Evolutionary conservation across 2,329 filamentous ascomycete species (phyloP), one percentile per base, ranked within the genome.

Genomic region (Parascedosporium putredinis): DNA sequence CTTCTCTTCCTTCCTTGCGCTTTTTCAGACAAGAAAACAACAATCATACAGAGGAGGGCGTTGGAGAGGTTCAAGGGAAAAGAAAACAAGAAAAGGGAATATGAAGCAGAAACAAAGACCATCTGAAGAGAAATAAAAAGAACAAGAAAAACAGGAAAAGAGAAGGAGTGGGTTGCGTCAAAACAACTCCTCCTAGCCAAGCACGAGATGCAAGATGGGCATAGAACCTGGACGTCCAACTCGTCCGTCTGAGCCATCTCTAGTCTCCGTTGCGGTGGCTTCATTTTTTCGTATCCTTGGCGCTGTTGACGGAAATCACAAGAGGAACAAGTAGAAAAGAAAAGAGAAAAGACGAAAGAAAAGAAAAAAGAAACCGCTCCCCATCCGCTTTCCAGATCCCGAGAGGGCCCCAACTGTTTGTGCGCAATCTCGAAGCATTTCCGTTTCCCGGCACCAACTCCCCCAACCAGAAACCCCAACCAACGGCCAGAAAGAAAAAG

Each of bases 31-130:
- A 48, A 48, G 14, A 25, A 24, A 12, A 33, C 27, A 31, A 16
- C 10, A 46, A 46, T 46, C 44, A 46, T 46, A 46, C 44, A 46
- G 16, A 42, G n/a, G n/a, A n/a, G n/a, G n/a, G n/a, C n/a, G n/a
- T n/a, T n/a, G n/a, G n/a, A n/a, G n/a, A n/a, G n/a, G n/a, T n/a
- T n/a, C 27, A 31, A 31, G 27, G 6, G 27, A 31, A 31, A 12
- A 44, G 36, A 40, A 5, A 31, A 46, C 25, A 46, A 46, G 16
- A n/a, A 33, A 33, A 33, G n/a, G 29, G 8, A 8, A 8, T 33
- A n/a, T n/a, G 29, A 33, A 8, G n/a, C 8, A 33, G n/a, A 8
- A 33, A 33, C 29, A 33, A 8, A 27, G 9, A 16, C 36, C 36
- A 20, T 23, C 16, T 10, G 25, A 16, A 14, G 14, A 33, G 9